These are phyloP conservation scores for Ottelia alismoides DNA, from an alignment of 106 monocot species.

Conservation along the genomic window DNA sequence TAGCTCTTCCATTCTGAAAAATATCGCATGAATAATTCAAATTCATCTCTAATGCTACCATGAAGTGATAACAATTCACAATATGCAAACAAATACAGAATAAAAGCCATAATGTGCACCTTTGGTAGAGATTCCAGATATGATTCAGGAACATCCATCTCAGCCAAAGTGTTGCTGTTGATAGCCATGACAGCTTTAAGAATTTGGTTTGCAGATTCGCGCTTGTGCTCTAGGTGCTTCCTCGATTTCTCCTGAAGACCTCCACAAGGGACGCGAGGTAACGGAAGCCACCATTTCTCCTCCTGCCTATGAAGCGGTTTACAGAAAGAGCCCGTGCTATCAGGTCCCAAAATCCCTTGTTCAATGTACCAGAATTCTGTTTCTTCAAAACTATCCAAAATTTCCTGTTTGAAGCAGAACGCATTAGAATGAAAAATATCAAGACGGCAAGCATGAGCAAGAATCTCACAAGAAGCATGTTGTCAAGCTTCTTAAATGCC, in stretches of 20 bases:
- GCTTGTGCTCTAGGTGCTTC: slow-evolving; percentile 65
- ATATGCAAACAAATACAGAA: no score
- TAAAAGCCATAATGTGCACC: slow-evolving; percentile 14
- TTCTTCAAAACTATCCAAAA: slow-evolving; percentile 55
- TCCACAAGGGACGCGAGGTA: slow-evolving; percentile 62
- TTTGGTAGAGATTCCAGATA: slow-evolving; percentile 76
- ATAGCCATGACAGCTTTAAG: slow-evolving; percentile 89
- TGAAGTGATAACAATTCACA: no score
- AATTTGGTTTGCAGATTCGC: slow-evolving; percentile 73
- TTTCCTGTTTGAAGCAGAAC: slow-evolving; percentile 41
- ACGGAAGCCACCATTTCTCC: slow-evolving; percentile 97
- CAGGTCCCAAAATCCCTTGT: slow-evolving; percentile 49
- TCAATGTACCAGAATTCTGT: slow-evolving; percentile 91
- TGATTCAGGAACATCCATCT: slow-evolving; percentile 77
- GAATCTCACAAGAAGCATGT: slow-evolving; percentile 68
- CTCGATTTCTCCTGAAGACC: slow-evolving; percentile 54
- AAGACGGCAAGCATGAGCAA: neutral
- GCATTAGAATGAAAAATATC: neutral
- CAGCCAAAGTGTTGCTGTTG: slow-evolving; percentile 65
- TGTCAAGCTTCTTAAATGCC: slow-evolving; percentile 69
- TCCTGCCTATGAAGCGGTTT: slow-evolving; percentile 35
- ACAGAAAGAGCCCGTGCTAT: slow-evolving; percentile 46
- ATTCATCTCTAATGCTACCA: no score
- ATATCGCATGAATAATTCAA: no score
- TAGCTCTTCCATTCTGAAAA: slow-evolving; percentile 64